phyloP scores from a whole-genome alignment of 768 basidiomycete genomes.

The Termitomyces heimii region DNA sequence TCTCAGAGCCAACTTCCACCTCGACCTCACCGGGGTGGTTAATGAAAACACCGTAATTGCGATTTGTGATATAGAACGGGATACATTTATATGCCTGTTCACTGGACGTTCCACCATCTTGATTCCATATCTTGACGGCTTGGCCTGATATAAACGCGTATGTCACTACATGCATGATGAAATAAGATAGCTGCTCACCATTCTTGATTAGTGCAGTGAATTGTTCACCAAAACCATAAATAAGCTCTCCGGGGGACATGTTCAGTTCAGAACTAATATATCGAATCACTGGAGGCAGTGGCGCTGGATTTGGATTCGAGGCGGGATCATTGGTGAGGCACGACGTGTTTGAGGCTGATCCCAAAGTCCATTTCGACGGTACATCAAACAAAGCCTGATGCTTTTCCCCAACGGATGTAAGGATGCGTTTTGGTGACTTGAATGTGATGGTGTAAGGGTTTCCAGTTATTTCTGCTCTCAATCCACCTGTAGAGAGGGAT shows the following conservation, averaged over 20 bases:
- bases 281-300: conserved; percentile 34
- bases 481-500: conserved; percentile 38
- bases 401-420: conserved; percentile 47
- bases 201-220: conserved; percentile 76
- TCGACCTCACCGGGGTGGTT: conserved; percentile 75
- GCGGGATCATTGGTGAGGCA: conserved; percentile 51
- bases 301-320: conserved; percentile 47
- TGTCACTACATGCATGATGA: conserved; percentile 3
- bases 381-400: conserved; percentile 53
- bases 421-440: conserved; percentile 39
- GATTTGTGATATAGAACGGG: conserved; percentile 65
- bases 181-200: conserved; percentile 34
- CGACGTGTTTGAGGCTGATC: conserved; percentile 47
- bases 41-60: conserved; percentile 71
- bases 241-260: conserved; percentile 61
- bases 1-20: conserved; percentile 65
- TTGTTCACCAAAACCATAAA: conserved; percentile 73
- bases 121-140: conserved; percentile 61
- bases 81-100: conserved; percentile 65
- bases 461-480: conserved; percentile 49
- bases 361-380: conserved; percentile 45
- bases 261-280: conserved; percentile 58
- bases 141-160: conserved; percentile 32
- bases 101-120: conserved; percentile 69
- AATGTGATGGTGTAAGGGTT: conserved; percentile 61